A percentile compares a stretch with the other conserved stretches of the same genome.
Conservation (phyloP, 306 rosid species). For the Delonix regia region DNA sequence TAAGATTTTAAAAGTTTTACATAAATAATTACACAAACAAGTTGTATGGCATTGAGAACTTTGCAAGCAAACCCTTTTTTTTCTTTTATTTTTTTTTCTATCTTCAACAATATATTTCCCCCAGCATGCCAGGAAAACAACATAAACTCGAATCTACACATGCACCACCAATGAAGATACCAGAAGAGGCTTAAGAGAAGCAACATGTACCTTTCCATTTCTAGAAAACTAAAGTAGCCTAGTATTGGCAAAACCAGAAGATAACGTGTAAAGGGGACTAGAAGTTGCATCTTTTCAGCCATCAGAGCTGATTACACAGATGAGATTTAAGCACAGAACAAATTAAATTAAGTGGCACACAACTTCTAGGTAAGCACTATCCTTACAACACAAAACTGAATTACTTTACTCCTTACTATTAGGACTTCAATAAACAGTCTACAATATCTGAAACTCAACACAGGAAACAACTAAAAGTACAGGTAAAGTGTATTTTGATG, state of each 20-base stretch:
- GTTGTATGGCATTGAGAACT: no score
- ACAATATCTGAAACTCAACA: constrained; percentile 64
- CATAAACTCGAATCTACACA: no score
- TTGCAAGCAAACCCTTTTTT: no score
- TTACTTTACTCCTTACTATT: constrained; percentile 44
- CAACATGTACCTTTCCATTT: no score
- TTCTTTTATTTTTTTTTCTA: no score
- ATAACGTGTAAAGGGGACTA: background rate
- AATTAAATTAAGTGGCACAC: constrained; percentile 35
- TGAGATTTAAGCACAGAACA: constrained; percentile 32
- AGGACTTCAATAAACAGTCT: constrained; percentile 42
- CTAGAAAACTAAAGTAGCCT: background rate
- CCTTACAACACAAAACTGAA: constrained; percentile 54
- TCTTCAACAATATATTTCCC: no score
- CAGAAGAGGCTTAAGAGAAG: no score
- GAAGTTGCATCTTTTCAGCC: constrained; percentile 24
- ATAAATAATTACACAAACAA: no score
- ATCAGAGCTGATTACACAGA: background rate
- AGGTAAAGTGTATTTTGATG: constrained; percentile 37
- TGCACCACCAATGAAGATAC: no score
- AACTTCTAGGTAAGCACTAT: constrained; percentile 39
- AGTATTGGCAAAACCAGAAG: background rate
- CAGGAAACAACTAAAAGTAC: constrained; percentile 52
- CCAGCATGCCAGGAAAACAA: no score
- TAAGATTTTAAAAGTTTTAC: no score